phyloP scores from a whole-genome alignment of 1,139 yeast genomes.

The Debaryomyces coudertii region DNA sequence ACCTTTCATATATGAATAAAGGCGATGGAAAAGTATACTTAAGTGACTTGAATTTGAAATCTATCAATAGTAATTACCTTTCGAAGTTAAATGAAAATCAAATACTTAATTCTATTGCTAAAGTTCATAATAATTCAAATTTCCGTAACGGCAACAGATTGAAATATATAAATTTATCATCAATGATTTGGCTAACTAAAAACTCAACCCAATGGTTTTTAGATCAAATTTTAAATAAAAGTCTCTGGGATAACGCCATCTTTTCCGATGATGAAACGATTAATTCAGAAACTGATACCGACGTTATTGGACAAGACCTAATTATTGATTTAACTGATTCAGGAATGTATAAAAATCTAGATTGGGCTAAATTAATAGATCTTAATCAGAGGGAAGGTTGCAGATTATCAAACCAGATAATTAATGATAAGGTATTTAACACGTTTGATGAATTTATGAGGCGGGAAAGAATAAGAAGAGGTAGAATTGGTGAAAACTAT shows the following conservation, averaged over 20 bases:
- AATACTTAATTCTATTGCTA: slow-evolving; percentile 35
- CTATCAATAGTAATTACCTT: slow-evolving; percentile 38
- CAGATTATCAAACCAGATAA: slow-evolving; percentile 33
- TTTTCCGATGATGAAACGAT: slow-evolving; percentile 11
- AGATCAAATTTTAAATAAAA: slow-evolving; percentile 18
- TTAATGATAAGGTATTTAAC: slow-evolving; percentile 35
- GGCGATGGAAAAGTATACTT: slow-evolving; percentile 47
- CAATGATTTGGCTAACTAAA: slow-evolving; percentile 58
- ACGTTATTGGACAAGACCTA: slow-evolving; percentile 25
- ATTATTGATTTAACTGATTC: slow-evolving; percentile 53
- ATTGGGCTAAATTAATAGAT: slow-evolving; percentile 55
- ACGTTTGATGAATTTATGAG: slow-evolving; percentile 33
- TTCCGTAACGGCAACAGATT: slow-evolving; percentile 23
- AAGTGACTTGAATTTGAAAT: slow-evolving; percentile 45
- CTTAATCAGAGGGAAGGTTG: slow-evolving; percentile 34
- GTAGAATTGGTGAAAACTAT: slow-evolving; percentile 51
- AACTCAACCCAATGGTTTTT: slow-evolving; percentile 38
- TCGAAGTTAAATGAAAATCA: slow-evolving; percentile 40
- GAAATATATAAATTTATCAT: slow-evolving; percentile 41
- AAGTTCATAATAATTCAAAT: slow-evolving; percentile 25
- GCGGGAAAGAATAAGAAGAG: slow-evolving; percentile 44
- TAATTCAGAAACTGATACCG: slow-evolving; percentile 1
- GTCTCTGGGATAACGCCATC: slow-evolving; percentile 14
- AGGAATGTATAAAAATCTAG: slow-evolving; percentile 59
- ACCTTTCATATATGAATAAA: slow-evolving; percentile 31